Evolutionary conservation across 1,284 basidiomycete species (phyloP), one percentile per base, ranked within the genome.

Genomic region (Cerioporus squamosus): DNA sequence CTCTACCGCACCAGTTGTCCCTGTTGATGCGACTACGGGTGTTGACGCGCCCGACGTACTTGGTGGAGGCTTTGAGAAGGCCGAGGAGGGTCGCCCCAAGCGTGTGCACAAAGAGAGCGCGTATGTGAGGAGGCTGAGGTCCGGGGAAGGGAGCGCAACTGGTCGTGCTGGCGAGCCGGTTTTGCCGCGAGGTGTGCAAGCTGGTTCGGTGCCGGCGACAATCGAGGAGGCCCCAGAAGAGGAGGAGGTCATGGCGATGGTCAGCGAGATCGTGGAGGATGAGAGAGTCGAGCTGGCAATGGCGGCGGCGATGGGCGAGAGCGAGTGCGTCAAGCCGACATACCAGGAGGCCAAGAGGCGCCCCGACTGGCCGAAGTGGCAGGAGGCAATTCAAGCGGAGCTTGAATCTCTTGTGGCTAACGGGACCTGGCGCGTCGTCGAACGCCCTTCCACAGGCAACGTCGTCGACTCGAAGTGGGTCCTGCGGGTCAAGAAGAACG

Each of bases 361-460:
- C n/a, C 57, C 60, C 1, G 64, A 74, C 53, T 61, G 60, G 54
- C 33, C 45, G 14, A 36, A 67, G 20, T 75, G 71, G 73, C 57
- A 63, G 22, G 59, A 57, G 18, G 73, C 70, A 0, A 70, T 73
- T n/a, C 38, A 68, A 9, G 66, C 59, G 17, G 74, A 76, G 54
- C 53, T 75, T 9, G 48, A 29, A 29, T 29, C 26, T 2, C 26
- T 29, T 29, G 26, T 29, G 26, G 26, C 26, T 29, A 29, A 29
- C 26, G 26, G 26, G 26, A 29, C 26, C 3, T 29, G 26, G 26
- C 26, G 26, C 26, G 3, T 29, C 3, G 26, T 29, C 26, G 26
- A 29, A 3, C 26, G 26, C 3, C 26, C 26, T 3, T 29, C 26
- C 9, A 29, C 26, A 29, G 26, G 26, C 26, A 29, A 29, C 3